These are phyloP conservation scores for Panicum hallii DNA, from an alignment of 202 grass and related monocot genomes.

Conservation along the genomic window DNA sequence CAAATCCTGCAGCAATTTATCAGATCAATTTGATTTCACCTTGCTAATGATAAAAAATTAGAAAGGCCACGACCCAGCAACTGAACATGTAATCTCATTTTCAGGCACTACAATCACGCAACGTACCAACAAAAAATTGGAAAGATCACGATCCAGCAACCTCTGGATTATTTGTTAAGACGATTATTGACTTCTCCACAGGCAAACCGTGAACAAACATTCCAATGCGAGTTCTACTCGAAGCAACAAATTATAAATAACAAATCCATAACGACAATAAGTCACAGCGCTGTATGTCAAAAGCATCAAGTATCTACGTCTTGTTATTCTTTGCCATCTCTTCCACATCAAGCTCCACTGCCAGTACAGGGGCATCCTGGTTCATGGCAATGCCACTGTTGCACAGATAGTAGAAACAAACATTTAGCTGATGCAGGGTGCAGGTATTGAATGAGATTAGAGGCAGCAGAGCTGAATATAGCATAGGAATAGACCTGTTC, in stretches of 20 bases:
- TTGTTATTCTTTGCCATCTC: slow-evolving; percentile 89
- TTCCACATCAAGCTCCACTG: slow-evolving; percentile 91
- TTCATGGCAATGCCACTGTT: slow-evolving; percentile 65
- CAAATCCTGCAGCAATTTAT: too few species aligned
- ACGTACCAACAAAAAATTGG: background rate
- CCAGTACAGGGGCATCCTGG: slow-evolving; percentile 74
- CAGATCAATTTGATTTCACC: background rate
- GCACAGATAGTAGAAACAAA: slow-evolving; percentile 31
- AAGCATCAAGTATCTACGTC: slow-evolving; percentile 52
- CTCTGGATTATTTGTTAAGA: slow-evolving; percentile 33
- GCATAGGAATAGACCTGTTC: slow-evolving; percentile 64
- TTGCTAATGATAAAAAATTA: background rate
- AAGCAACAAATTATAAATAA: slow-evolving; percentile 21
- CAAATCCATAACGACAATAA: slow-evolving; percentile 18
- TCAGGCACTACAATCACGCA: background rate
- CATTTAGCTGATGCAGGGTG: slow-evolving; percentile 22
- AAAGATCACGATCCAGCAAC: slow-evolving; percentile 21
- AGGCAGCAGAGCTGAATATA: background rate
- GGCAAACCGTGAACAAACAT: slow-evolving; percentile 3
- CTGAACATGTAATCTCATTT: background rate
- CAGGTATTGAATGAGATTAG: background rate
- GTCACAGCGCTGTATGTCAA: slow-evolving; percentile 30
- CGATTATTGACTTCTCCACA: slow-evolving; percentile 43
- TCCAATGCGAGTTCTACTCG: slow-evolving; percentile 17
- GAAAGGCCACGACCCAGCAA: background rate